Conservation (phyloP, 345 rosid species). For the Jatropha curcas region DNA sequence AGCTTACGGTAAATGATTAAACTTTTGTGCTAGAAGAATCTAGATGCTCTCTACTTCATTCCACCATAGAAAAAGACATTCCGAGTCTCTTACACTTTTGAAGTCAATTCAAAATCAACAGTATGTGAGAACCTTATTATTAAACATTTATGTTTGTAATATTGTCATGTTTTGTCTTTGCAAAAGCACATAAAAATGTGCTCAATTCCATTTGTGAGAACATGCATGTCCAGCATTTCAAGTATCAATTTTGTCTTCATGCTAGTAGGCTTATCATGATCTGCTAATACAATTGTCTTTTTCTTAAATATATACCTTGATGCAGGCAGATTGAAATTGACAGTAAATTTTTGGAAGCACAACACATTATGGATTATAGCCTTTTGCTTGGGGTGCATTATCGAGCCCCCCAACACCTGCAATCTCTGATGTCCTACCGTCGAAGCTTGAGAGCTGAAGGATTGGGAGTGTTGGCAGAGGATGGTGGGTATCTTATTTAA, state of each 20-base stretch:
- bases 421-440: conserved; percentile 43
- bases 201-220: conserved; percentile 11
- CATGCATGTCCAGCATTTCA: conserved; percentile 11
- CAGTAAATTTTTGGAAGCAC: conserved; percentile 76
- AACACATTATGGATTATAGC: conserved; percentile 96
- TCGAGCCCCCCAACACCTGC: conserved; percentile 92
- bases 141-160: neutral
- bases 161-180: neutral
- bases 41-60: neutral
- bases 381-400: conserved; percentile 97
- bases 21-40: neutral
- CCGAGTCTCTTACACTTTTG: neutral
- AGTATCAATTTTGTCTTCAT: neutral
- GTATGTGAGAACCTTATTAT: neutral
- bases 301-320: conserved; percentile 12
- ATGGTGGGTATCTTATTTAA: conserved; percentile 46
- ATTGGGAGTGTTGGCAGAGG: conserved; percentile 84
- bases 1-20: no score
- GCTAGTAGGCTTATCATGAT: neutral
- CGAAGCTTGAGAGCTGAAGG: conserved; percentile 54
- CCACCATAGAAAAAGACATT: neutral
- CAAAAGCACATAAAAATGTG: neutral
- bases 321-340: conserved; percentile 87
- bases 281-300: neutral
- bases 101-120: neutral